phyloP scores from a whole-genome alignment of 768 basidiomycete species.

The Gymnopilus dilepis region DNA sequence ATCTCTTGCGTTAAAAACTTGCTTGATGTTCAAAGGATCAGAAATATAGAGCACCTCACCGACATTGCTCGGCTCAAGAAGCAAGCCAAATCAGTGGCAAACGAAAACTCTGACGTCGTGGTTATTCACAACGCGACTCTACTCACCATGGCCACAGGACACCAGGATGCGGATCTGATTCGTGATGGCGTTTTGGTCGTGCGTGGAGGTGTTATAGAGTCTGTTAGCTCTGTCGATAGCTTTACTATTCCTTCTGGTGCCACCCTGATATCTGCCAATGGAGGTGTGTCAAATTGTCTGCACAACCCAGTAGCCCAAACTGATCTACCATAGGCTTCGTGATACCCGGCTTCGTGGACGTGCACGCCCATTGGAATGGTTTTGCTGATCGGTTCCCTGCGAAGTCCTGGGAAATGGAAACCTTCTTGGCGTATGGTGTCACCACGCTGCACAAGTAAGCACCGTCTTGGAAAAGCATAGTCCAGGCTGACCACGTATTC shows the following conservation, averaged over 20 bases:
- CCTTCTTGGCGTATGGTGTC: constrained; percentile 77
- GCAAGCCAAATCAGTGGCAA: constrained; percentile 42
- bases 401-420: constrained; percentile 75
- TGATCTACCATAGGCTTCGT: constrained; percentile 54
- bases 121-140: constrained; percentile 73
- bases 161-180: constrained; percentile 54
- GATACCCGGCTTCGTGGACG: constrained; percentile 76
- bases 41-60: constrained; percentile 58
- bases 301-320: neutral
- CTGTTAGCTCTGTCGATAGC: constrained; percentile 42
- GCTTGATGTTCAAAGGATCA: constrained; percentile 61
- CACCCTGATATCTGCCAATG: constrained; percentile 59
- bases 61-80: constrained; percentile 63
- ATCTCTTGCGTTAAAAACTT: constrained; percentile 63
- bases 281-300: constrained; percentile 45
- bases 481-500: neutral
- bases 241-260: constrained; percentile 43
- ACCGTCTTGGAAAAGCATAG: neutral
- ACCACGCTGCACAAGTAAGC: constrained; percentile 79
- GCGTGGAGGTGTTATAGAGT: constrained; percentile 62
- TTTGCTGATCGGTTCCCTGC: constrained; percentile 58
- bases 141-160: constrained; percentile 68
- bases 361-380: constrained; percentile 77
- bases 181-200: constrained; percentile 55
- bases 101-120: constrained; percentile 48